Conservation (phyloP, 495 filamentous ascomycete species). For the Evansstolkia leycettana region DNA sequence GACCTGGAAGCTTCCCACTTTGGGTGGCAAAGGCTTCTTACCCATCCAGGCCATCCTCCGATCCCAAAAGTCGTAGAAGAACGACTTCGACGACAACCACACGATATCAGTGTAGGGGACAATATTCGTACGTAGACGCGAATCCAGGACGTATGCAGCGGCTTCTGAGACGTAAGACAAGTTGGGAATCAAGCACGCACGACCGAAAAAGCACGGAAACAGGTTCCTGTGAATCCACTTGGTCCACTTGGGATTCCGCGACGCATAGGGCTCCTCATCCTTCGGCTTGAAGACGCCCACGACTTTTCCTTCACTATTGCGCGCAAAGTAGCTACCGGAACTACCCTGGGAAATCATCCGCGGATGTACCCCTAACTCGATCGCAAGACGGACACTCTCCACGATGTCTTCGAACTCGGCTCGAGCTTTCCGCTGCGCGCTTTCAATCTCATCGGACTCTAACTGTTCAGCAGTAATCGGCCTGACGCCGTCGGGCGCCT, state of each 20-base stretch:
- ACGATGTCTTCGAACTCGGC: slow-evolving; percentile 77
- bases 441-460: slow-evolving; percentile 43
- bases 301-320: slow-evolving; percentile 81
- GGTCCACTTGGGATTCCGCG: slow-evolving; percentile 87
- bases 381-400: slow-evolving; percentile 81
- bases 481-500: slow-evolving; percentile 71
- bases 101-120: slow-evolving; percentile 96
- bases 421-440: slow-evolving; percentile 50
- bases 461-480: slow-evolving; percentile 67
- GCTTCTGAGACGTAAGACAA: slow-evolving; percentile 98
- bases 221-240: slow-evolving; percentile 92
- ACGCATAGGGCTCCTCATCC: slow-evolving; percentile 94
- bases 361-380: slow-evolving; percentile 84
- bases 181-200: slow-evolving; percentile 94
- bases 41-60: slow-evolving; percentile 78
- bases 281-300: slow-evolving; percentile 99
- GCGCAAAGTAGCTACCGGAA: slow-evolving; percentile 95
- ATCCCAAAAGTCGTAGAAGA: slow-evolving; percentile 97
- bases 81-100: slow-evolving; percentile 87
- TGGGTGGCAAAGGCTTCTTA: slow-evolving; percentile 76
- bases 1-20: slow-evolving; percentile 92
- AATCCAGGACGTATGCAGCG: slow-evolving; percentile 89
- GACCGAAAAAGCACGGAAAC: slow-evolving; percentile 94
- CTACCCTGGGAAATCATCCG: slow-evolving; percentile 94
- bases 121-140: slow-evolving; percentile 76